These are phyloP conservation scores for Endogone sp. DNA, from an alignment of 192 early-diverging fungal genomes.

Conservation along the genomic window DNA sequence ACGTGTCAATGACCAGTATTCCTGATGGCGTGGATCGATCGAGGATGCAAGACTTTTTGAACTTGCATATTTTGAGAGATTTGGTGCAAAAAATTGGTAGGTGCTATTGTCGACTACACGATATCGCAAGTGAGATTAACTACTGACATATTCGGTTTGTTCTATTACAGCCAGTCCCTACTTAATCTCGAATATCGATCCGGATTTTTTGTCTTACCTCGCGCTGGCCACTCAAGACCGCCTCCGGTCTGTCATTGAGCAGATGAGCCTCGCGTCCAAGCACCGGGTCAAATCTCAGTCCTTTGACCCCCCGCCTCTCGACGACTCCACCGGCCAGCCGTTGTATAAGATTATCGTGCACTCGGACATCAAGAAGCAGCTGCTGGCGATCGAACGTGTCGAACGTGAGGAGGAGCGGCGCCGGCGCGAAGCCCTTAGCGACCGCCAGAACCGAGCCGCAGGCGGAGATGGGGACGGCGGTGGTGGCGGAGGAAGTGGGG, in stretches of 20 bases:
- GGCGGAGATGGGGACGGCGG: slow-evolving; percentile 27
- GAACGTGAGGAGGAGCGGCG: slow-evolving; percentile 62
- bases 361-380: slow-evolving; percentile 66
- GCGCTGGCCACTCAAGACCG: slow-evolving; percentile 69
- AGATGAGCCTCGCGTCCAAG: slow-evolving; percentile 66
- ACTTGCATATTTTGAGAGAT: slow-evolving; percentile 25
- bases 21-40: slow-evolving; percentile 31
- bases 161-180: slow-evolving; percentile 26
- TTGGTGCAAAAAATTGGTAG: slow-evolving; percentile 41
- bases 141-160: too few species aligned
- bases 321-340: slow-evolving; percentile 45
- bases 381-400: slow-evolving; percentile 65
- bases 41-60: slow-evolving; percentile 47
- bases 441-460: slow-evolving; percentile 36
- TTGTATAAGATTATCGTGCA: slow-evolving; percentile 64
- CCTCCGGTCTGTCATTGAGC: slow-evolving; percentile 55
- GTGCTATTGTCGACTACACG: too few species aligned
- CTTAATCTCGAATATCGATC: slow-evolving; percentile 40
- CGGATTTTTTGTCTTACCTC: slow-evolving; percentile 58
- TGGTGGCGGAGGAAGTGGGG: slow-evolving; percentile 37
- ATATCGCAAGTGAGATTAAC: too few species aligned
- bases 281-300: slow-evolving; percentile 63
- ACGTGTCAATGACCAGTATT: slow-evolving; percentile 4
- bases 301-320: slow-evolving; percentile 53
- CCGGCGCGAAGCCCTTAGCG: slow-evolving; percentile 41